phyloP scores from a whole-genome alignment of 2,329 filamentous ascomycete genomes.

The Fusarium irregulare region DNA sequence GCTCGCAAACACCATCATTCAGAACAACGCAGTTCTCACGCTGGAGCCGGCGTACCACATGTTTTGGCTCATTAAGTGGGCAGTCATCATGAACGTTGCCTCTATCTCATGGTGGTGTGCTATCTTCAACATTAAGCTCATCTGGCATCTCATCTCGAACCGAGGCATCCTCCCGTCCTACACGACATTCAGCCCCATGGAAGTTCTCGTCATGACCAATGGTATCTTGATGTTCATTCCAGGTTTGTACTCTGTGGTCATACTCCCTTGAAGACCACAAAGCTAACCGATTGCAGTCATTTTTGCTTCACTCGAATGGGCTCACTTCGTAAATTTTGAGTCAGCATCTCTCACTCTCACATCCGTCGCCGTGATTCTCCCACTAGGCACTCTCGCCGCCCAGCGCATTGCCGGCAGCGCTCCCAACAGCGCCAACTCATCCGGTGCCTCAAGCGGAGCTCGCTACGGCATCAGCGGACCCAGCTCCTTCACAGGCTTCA shows the following conservation, averaged over 20 bases:
- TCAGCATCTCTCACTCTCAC: constrained; percentile 62
- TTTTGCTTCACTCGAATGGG: constrained; percentile 62
- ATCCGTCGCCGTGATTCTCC: constrained; percentile 63
- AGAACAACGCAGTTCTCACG: constrained; percentile 49
- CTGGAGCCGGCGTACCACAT: constrained; percentile 38
- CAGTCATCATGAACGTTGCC: constrained; percentile 54
- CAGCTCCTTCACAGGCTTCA: constrained; percentile 39
- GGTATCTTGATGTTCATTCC: constrained; percentile 67
- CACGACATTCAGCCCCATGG: constrained; percentile 61
- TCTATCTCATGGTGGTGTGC: constrained; percentile 66
- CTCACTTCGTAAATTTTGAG: constrained; percentile 58
- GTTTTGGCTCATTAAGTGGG: constrained; percentile 55
- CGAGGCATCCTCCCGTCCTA: constrained; percentile 59
- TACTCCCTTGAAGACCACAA: neutral
- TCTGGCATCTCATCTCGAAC: constrained; percentile 60
- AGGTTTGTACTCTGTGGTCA: constrained; percentile 51
- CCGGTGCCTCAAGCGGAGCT: constrained; percentile 29
- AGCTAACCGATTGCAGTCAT: constrained; percentile 53
- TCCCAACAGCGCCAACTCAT: constrained; percentile 35
- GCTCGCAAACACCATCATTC: constrained; percentile 52
- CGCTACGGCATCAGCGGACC: constrained; percentile 30
- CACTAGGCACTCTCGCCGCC: constrained; percentile 64
- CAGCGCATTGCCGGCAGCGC: constrained; percentile 55
- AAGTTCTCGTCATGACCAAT: constrained; percentile 67
- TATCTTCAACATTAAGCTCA: constrained; percentile 64